Conservation (phyloP, 768 basidiomycete species). For the Suillus brevipes region DNA sequence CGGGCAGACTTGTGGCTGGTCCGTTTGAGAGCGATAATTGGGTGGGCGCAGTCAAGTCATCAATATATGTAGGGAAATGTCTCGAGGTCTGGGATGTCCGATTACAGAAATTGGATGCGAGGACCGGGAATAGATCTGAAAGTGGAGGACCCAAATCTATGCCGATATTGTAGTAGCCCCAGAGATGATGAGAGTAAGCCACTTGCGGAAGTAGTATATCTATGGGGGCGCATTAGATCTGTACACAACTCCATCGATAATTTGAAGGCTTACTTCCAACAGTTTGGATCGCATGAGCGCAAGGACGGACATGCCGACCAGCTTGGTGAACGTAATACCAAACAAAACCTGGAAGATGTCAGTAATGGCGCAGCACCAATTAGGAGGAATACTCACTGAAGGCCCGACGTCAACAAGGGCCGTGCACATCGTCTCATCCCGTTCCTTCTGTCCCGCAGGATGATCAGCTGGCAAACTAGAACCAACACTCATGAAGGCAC, state of each 20-base stretch:
- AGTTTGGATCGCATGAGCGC: conserved; percentile 88
- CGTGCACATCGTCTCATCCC: conserved; percentile 90
- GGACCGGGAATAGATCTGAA: too few relatives aligned
- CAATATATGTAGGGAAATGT: too few relatives aligned
- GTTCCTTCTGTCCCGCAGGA: conserved; percentile 79
- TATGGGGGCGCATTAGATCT: conserved; percentile 29
- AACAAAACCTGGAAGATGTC: conserved; percentile 70
- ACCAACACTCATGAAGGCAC: conserved; percentile 94
- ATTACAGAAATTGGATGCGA: too few relatives aligned
- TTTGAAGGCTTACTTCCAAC: conserved; percentile 63
- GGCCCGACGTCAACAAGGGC: conserved; percentile 96
- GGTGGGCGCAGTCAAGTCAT: too few relatives aligned
- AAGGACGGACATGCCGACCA: conserved; percentile 95
- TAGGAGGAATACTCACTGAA: conserved; percentile 60
- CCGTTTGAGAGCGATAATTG: too few relatives aligned
- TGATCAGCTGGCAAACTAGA: conserved; percentile 78
- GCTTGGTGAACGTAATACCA: conserved; percentile 96
- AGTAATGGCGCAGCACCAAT: neutral
- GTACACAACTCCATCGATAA: neutral
- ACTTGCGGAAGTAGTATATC: conserved; percentile 99
- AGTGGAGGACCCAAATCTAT: too few relatives aligned
- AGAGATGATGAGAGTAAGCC: conserved; percentile 86
- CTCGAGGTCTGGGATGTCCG: too few relatives aligned
- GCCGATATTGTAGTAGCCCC: too few relatives aligned
- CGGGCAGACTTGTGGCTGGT: too few relatives aligned